Evolutionary conservation across 2,329 filamentous ascomycete species (phyloP), one percentile per base, ranked within the genome.

Genomic region (Colletotrichum sansevieriae): DNA sequence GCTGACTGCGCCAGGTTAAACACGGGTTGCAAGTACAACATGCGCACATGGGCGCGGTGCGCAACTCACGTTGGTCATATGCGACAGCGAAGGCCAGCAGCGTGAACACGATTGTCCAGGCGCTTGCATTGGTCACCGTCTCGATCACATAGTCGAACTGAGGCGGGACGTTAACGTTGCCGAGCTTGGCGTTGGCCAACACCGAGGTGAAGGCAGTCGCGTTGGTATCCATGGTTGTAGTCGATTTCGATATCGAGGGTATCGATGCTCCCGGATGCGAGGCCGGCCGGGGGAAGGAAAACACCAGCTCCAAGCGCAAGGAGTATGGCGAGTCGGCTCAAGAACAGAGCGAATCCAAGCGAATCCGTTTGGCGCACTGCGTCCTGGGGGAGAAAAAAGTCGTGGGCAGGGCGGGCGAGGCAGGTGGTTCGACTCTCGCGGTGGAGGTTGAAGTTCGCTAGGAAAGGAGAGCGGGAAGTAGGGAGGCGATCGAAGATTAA

Each of bases 41-140:
- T 39, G 46, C n/a, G 47, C 12, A 18, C 35, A 20, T 18, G 20
- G 43, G 29, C 46, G 52, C 52, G 59, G 29, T 39, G 52, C 46
- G 65, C 37, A 41, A 85, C 92, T 79, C 85, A 97, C 95, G 84
- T 84, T 98, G 95, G 81, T 98, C 95, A 80, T 98, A 98, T 70
- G 90, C 87, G 66, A 97, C 88, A 62, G 91, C 88, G 9, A 92
- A 75, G 39, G 91, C 83, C 65, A 98, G 78, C 58, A 96, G 71
- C 15, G 93, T 93, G 72, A 95, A 78, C 39, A 92, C 74, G 72
- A 94, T 84, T 70, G 91, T 90, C 76, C 85, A 79, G 43, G 78
- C 78, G 68, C 86, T 87, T 73, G 87, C 83, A 66, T 86, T 87
- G 73, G 87, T 83, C 71, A 88, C 73, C 81, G 78, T 75, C 76